phyloP scores from a whole-genome alignment of 2,329 filamentous ascomycete genomes.

The Rhytidhysteron rufulum region DNA sequence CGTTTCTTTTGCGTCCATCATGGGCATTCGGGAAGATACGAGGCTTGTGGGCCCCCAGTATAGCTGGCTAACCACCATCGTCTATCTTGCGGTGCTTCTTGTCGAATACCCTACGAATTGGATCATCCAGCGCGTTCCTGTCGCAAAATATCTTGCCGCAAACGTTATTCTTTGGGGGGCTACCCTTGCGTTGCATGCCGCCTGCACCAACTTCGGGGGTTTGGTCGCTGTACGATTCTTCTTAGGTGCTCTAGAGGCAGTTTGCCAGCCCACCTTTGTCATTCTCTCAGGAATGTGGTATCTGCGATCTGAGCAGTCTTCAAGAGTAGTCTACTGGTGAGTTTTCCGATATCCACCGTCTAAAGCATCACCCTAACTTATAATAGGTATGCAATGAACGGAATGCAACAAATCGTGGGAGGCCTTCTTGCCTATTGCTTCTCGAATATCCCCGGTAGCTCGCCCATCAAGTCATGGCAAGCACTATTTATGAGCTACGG shows the following conservation, averaged over 20 bases:
- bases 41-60: slow-evolving; percentile 44
- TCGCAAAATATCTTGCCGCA: slow-evolving; percentile 63
- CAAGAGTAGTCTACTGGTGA: slow-evolving; percentile 67
- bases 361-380: no score
- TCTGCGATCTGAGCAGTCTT: slow-evolving; percentile 63
- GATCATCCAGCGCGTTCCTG: slow-evolving; percentile 60
- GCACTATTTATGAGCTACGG: slow-evolving; percentile 66
- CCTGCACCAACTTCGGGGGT: slow-evolving; percentile 57
- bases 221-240: slow-evolving; percentile 61
- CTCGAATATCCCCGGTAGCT: slow-evolving; percentile 38
- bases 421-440: slow-evolving; percentile 61
- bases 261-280: slow-evolving; percentile 65
- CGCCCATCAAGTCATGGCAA: slow-evolving; percentile 64
- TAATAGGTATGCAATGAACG: slow-evolving; percentile 78
- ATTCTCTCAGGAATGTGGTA: slow-evolving; percentile 70
- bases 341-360: no score
- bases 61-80: slow-evolving; percentile 69
- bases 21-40: slow-evolving; percentile 51
- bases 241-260: slow-evolving; percentile 68
- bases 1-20: slow-evolving; percentile 60
- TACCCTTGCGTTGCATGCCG: slow-evolving; percentile 58
- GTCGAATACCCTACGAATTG: slow-evolving; percentile 72
- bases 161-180: slow-evolving; percentile 64
- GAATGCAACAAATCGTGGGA: slow-evolving; percentile 67
- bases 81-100: slow-evolving; percentile 67